Base-by-base conservation (phyloP, 345 rosid genomes). In the Lenwebbia sp. region DNA sequence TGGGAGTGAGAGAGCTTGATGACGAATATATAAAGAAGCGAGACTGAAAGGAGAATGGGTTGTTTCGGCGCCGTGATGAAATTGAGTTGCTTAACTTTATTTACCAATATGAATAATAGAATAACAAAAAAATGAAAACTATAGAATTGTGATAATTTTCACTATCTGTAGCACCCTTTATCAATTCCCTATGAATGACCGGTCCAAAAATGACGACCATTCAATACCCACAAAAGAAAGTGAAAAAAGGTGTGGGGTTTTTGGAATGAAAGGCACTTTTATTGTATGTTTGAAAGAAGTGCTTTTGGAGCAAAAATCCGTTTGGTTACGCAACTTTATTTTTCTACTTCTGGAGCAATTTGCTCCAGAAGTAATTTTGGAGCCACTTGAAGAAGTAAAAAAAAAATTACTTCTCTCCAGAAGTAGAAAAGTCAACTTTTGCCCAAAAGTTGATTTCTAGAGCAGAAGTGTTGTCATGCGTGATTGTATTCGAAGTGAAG, bases 31-130 rank as follows among this genome's bases (percentile, higher is more conserved):
- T 52, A 70, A 56, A 3, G 82, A 70, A 23, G 57, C 33, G 58
- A 15, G 86, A 17, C 15, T 1, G 28, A 13, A 62, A 52, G 65
- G 44, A 37, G 60, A 15, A 52, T 10, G 56, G 15, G 5, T 4
- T n/a, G 49, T 85, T 53, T 70, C 86, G 41, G 70, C 83, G 86
- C 86, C 86, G 86, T 85, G 83, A 23, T 40, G 22, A 82, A 76
- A 26, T 85, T 85, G 83, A 85, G 86, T 51, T 50, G 55, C 23
- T 50, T 10, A 22, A 23, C 55, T n/a, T 9, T 0, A 82, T n/a
- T 50, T 52, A 13, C 84, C 40, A 37, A 82, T 13, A n/a, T 50
- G 40, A 40, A 15, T 7, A 41, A 40, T 78, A 13, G 28, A 41
- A 78, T 26, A 37, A 78, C 13, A 50, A 82, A 53, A 30, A 17